Evolutionary conservation across 495 filamentous ascomycete species (phyloP).

Genomic region (Pseudoneurospora amorphoporcata): DNA sequence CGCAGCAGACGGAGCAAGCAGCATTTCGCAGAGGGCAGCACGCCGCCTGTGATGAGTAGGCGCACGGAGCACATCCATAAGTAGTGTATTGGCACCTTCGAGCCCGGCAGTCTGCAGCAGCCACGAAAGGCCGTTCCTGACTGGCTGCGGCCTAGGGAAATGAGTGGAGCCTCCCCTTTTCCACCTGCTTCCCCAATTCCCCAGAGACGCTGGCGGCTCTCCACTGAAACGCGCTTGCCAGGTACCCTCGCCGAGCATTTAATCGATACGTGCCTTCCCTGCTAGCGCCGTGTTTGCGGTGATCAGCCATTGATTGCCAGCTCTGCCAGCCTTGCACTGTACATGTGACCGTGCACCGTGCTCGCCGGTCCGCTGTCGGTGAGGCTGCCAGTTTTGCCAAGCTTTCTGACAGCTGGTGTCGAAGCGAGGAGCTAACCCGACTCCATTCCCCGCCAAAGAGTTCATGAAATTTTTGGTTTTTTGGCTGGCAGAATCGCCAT

Average conservation of each 20-base stretch:
- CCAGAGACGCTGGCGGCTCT: constrained; percentile 13
- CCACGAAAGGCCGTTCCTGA: not conserved
- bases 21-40: not conserved
- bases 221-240: constrained; percentile 4
- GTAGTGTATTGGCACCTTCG: not conserved
- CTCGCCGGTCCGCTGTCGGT: not conserved
- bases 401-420: not conserved
- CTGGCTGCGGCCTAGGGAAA: not conserved
- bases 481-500: not conserved
- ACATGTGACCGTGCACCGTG: not conserved
- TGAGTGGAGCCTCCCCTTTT: constrained; percentile 15
- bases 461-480: constrained; percentile 19
- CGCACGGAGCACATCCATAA: not conserved
- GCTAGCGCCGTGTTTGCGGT: not conserved
- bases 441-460: constrained; percentile 27
- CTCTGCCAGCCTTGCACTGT: not conserved
- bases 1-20: not conserved
- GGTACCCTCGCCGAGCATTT: constrained; percentile 8
- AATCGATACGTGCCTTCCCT: not conserved
- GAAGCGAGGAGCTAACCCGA: constrained; percentile 12
- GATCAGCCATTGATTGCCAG: not conserved
- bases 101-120: not conserved
- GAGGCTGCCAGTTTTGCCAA: not conserved
- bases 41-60: not conserved
- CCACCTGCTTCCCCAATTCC: constrained; percentile 12